Evolutionary conservation across 2,329 filamentous ascomycete genomes (phyloP).

Genomic region (Fusarium sp.): DNA sequence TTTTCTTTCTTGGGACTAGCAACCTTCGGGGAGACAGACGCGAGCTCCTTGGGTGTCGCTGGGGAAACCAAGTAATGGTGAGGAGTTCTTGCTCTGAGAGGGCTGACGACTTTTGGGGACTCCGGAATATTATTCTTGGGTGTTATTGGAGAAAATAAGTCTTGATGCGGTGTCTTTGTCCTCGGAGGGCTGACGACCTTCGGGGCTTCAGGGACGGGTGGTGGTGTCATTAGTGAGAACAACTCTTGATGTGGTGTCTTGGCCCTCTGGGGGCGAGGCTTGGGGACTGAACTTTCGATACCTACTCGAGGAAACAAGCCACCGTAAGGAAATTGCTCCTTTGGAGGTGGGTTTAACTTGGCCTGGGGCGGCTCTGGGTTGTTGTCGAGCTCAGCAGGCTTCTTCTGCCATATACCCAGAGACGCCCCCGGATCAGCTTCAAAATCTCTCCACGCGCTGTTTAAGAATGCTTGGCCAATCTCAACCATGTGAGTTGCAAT

Average conservation of each 20-base stretch:
- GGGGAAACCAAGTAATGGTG: not conserved
- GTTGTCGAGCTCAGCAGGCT: not conserved
- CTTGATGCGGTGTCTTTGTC: not conserved
- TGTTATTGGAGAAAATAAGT: not conserved
- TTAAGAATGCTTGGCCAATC: not conserved
- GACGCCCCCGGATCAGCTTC: not conserved
- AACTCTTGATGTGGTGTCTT: not conserved
- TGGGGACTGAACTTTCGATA: not conserved
- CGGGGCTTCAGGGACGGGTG: not conserved
- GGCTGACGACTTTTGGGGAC: not conserved
- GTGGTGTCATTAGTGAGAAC: not conserved
- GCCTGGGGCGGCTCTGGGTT: not conserved
- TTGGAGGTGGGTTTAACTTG: not conserved
- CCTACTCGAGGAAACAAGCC: not conserved
- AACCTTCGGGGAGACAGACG: not conserved
- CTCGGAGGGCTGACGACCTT: not conserved
- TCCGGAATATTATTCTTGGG: not conserved
- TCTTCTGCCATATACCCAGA: not conserved
- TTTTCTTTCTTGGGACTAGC: not conserved
- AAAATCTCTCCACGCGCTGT: not conserved
- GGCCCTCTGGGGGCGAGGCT: not conserved
- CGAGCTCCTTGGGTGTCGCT: not conserved
- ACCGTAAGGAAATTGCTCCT: not conserved
- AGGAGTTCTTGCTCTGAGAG: not conserved
- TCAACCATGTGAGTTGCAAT: not conserved